Evolutionary conservation across 1,284 basidiomycete genomes (phyloP).

Genomic region (Phellinidium pouzarii): DNA sequence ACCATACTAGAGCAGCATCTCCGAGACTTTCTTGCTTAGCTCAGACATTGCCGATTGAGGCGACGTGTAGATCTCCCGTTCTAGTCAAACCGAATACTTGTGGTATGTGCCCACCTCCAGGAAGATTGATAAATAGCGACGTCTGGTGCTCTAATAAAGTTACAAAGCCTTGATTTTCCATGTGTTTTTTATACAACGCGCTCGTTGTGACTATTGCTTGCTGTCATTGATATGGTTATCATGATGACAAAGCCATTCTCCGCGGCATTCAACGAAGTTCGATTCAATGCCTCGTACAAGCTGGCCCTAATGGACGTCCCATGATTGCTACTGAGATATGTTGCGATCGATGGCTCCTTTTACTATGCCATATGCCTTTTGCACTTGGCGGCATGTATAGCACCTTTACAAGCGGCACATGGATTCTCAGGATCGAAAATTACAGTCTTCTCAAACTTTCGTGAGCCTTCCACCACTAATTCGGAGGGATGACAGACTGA

Average conservation of each 20-base stretch:
- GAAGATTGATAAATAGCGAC: background rate
- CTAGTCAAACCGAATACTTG: background rate
- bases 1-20: too few species aligned
- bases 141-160: background rate
- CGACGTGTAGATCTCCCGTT: conserved; percentile 1
- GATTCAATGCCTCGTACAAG: background rate
- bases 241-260: conserved; percentile 6
- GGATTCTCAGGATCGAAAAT: background rate
- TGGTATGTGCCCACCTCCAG: too few species aligned
- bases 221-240: background rate
- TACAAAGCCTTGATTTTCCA: background rate
- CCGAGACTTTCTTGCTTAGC: background rate
- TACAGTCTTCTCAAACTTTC: background rate
- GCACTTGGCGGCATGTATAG: background rate
- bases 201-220: background rate
- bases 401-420: too few species aligned
- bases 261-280: conserved; percentile 6
- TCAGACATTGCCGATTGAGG: background rate
- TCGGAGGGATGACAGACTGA: background rate
- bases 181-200: background rate
- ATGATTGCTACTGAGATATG: background rate
- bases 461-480: background rate
- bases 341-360: background rate
- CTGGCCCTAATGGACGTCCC: background rate
- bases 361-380: background rate